Conservation (phyloP, 345 rosid species). For the Laguncularia racemosa region DNA sequence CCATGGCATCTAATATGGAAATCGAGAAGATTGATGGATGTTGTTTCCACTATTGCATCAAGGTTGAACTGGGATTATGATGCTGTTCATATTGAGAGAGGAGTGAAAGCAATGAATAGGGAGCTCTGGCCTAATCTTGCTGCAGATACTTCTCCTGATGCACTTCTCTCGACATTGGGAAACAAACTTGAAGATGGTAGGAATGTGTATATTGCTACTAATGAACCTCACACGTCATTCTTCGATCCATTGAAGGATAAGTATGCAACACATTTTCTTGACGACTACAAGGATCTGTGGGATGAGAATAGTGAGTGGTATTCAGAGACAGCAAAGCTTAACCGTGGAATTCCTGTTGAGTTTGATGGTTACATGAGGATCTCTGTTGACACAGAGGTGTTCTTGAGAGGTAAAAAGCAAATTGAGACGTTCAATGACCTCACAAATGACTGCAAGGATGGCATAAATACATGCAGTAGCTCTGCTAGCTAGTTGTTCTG, state of each 20-base stretch:
- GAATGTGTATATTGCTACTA: constrained; percentile 71
- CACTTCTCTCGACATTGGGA: constrained; percentile 56
- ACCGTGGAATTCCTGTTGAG: constrained; percentile 73
- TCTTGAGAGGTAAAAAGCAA: constrained; percentile 94
- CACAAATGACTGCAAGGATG: constrained; percentile 88
- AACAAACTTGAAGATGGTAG: constrained; percentile 78
- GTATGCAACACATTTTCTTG: constrained; percentile 77
- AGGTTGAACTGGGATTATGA: constrained; percentile 93
- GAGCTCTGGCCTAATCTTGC: constrained; percentile 91
- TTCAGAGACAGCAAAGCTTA: constrained; percentile 72
- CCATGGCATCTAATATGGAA: constrained; percentile 94
- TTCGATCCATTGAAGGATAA: constrained; percentile 77
- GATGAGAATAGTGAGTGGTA: constrained; percentile 86
- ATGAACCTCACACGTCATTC: constrained; percentile 60
- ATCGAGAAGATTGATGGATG: constrained; percentile 86
- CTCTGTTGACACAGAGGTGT: constrained; percentile 83
- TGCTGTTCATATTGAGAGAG: constrained; percentile 74
- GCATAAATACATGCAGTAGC: constrained; percentile 61
- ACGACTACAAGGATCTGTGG: constrained; percentile 82
- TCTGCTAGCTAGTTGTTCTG: constrained; percentile 37
- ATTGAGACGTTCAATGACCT: constrained; percentile 86
- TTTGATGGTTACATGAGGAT: constrained; percentile 93
- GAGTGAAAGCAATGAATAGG: constrained; percentile 69
- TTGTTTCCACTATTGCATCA: constrained; percentile 59
- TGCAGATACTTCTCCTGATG: constrained; percentile 56